Evolutionary conservation across 331 rosid species (phyloP).

Genomic region (Malus hybrid): DNA sequence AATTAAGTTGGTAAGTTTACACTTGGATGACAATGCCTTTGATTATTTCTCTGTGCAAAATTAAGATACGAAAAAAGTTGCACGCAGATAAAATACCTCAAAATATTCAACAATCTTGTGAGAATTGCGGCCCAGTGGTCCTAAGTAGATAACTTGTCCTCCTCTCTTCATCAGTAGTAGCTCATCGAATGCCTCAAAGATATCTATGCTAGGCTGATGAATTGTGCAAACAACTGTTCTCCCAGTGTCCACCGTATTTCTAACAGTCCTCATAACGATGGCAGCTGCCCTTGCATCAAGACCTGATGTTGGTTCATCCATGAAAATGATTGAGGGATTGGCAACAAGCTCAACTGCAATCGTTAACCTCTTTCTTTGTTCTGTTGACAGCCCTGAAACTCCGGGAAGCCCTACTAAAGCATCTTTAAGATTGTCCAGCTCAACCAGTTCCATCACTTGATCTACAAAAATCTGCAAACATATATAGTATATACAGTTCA

Average conservation of each 20-base stretch:
- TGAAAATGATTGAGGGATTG: conserved; percentile 94
- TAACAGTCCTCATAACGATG: conserved; percentile 91
- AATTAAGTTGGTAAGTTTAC: neutral
- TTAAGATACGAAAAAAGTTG: neutral
- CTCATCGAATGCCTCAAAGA: conserved; percentile 98
- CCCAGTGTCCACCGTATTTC: conserved; percentile 64
- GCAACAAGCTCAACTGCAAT: conserved; percentile 99
- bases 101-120: conserved; percentile 73
- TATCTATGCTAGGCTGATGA: conserved; percentile 98
- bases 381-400: conserved; percentile 88
- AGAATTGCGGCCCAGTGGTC: conserved; percentile 83
- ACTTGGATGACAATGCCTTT: conserved; percentile 13
- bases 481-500: neutral
- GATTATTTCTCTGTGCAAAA: neutral
- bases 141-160: conserved; percentile 82
- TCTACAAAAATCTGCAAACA: conserved; percentile 69
- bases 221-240: conserved; percentile 71
- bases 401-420: conserved; percentile 96
- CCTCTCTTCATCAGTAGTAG: conserved; percentile 89
- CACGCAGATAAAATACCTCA: conserved; percentile 43
- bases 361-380: conserved; percentile 86
- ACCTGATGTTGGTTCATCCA: conserved; percentile 99
- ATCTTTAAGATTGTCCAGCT: conserved; percentile 64
- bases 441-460: conserved; percentile 92
- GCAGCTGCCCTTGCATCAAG: conserved; percentile 99